Base-by-base conservation (phyloP, 202 grass and related monocot genomes). In the Schoenoplectus tabernaemontani region DNA sequence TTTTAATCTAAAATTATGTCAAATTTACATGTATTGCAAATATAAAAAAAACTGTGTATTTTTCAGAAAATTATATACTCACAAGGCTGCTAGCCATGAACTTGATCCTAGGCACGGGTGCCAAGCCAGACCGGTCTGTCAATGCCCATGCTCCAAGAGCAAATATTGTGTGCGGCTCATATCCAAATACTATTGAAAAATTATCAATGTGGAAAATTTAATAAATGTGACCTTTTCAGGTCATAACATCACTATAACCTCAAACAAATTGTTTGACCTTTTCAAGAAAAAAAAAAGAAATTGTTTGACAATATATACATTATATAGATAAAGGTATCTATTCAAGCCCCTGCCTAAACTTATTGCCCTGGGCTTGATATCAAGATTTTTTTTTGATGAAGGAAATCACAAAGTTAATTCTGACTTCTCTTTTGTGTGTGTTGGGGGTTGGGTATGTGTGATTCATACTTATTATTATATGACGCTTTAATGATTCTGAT, bases 141-240 rank as follows among this genome's bases (percentile, higher is more conserved):
- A 88, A 37, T 59, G 43, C 68, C 53, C 67, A 59, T 57, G 59
- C 38, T 34, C 66, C 86, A 43, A 88, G 75, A 4, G 78, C 77
- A 12, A 78, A 80, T 79, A 88, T 80, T 4, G 86, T 81, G 62
- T 88, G 86, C 3, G 86, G 86, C 26, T 88, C 86, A 34, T 42
- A 88, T 17, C 82, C 86, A 77, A 88, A 88, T 22, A 88, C 86
- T 88, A 37, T 54, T 63, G 59, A 33, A 70, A 71, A 26, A 43
- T 17, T 17, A 23, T 11, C 74, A 59, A 39, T 78, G 17, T 47
- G 50, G 1, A 74, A 74, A 6, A 7, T 65, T 17, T 7, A 36
- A 37, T 38, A 19, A 17, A 37, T 64, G 32, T 39, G 5, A 39
- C n/a, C n/a, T n/a, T 11, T 3, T 7, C n/a, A 73, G 11, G 5